phyloP scores from a whole-genome alignment of 164 flowering plant genomes.

The Stephania yunnanensis region DNA sequence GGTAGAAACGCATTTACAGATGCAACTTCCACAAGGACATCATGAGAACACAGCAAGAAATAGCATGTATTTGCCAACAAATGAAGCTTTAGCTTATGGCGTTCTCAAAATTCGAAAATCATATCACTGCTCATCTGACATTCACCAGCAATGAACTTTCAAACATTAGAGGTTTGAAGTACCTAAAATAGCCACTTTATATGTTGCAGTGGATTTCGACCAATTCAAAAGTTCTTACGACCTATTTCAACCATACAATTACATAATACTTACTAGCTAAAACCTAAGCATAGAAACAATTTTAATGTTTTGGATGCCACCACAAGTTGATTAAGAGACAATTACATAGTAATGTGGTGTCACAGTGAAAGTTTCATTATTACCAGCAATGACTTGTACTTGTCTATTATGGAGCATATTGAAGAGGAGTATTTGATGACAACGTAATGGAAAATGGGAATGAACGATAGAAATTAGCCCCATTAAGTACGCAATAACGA shows the following conservation, averaged over 20 bases:
- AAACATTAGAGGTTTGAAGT: not conserved
- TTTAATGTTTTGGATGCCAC: too few species aligned
- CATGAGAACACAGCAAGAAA: not conserved
- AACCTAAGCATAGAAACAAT: too few species aligned
- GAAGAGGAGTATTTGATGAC: not conserved
- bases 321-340: too few species aligned
- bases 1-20: too few species aligned
- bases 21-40: not conserved
- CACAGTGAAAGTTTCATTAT: too few species aligned
- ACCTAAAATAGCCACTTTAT: not conserved
- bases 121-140: not conserved
- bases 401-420: too few species aligned
- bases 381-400: too few species aligned
- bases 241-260: not conserved
- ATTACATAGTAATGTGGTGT: too few species aligned
- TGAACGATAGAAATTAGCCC: not conserved
- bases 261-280: not conserved
- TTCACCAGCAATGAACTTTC: not conserved
- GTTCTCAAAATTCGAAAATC: not conserved
- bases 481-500: not conserved
- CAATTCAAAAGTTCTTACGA: too few species aligned
- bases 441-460: not conserved
- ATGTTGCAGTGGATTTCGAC: not conserved
- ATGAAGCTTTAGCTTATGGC: not conserved
- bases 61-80: not conserved